A percentile compares a stretch with the other conserved stretches of the same genome.
Conservation (phyloP, 1,284 basidiomycete genomes). For the Leccinum variabile region DNA sequence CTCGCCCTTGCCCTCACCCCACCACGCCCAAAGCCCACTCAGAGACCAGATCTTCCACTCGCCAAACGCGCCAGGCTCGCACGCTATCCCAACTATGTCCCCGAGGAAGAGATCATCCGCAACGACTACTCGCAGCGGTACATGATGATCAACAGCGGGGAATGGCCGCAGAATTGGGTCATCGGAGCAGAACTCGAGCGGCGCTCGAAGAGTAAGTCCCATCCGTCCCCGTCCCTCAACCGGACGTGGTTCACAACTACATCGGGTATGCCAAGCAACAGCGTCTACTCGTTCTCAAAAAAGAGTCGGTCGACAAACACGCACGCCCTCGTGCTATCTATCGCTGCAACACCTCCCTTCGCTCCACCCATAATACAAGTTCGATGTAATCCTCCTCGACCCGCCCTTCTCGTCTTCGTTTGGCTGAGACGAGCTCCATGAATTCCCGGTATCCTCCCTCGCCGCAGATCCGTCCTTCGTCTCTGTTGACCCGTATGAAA, state of each 20-base stretch:
- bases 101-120: conserved; percentile 91
- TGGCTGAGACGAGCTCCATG: conserved; percentile 81
- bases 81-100: conserved; percentile 75
- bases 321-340: conserved; percentile 69
- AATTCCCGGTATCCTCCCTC: conserved; percentile 80
- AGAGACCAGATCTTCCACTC: conserved; percentile 60
- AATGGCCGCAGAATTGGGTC: conserved; percentile 87
- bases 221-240: neutral
- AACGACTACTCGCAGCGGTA: conserved; percentile 94
- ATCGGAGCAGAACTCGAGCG: conserved; percentile 81
- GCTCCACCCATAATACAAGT: conserved; percentile 63
- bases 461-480: conserved; percentile 92
- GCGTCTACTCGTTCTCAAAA: conserved; percentile 62
- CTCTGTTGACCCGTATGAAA: conserved; percentile 85
- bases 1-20: conserved; percentile 41
- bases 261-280: conserved; percentile 66
- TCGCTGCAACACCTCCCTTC: conserved; percentile 55
- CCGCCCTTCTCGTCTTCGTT: conserved; percentile 84
- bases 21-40: conserved; percentile 35
- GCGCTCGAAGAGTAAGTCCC: conserved; percentile 90
- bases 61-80: conserved; percentile 68
- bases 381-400: conserved; percentile 92
- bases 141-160: conserved; percentile 56
- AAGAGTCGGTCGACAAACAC: conserved; percentile 61
- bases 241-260: neutral